These are phyloP conservation scores for Phytophthora hibernalis DNA, from an alignment of 352 stramenopile genomes.

Conservation along the genomic window DNA sequence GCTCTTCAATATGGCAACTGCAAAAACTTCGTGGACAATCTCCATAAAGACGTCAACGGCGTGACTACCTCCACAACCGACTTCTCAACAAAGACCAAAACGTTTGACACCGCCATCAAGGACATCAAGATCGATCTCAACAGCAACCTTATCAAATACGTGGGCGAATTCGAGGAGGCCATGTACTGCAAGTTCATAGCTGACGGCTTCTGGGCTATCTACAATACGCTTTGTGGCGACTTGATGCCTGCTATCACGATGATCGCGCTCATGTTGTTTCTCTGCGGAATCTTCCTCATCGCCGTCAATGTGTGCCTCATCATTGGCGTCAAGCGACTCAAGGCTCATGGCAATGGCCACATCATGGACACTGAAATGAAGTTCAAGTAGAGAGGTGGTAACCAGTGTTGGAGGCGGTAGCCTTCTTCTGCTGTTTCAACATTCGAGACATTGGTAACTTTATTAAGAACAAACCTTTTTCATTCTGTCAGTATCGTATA, in stretches of 20 bases:
- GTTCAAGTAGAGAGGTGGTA: slow-evolving; percentile 52
- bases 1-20: slow-evolving; percentile 10
- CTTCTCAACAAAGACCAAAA: slow-evolving; percentile 57
- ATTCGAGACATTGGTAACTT: slow-evolving; percentile 9
- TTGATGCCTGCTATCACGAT: slow-evolving; percentile 75
- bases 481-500: neutral
- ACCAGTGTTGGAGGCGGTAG: neutral
- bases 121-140: slow-evolving; percentile 54
- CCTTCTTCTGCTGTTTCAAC: slow-evolving; percentile 5
- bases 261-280: slow-evolving; percentile 80
- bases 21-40: slow-evolving; percentile 43
- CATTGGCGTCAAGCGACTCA: slow-evolving; percentile 68
- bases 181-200: slow-evolving; percentile 76
- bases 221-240: slow-evolving; percentile 58
- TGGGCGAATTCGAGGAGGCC: slow-evolving; percentile 56
- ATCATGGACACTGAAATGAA: slow-evolving; percentile 72
- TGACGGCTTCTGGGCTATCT: slow-evolving; percentile 56
- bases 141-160: slow-evolving; percentile 55
- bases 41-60: slow-evolving; percentile 42
- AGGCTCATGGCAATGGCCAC: slow-evolving; percentile 56
- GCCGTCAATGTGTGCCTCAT: slow-evolving; percentile 76
- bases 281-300: slow-evolving; percentile 70
- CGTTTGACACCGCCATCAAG: slow-evolving; percentile 46
- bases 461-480: slow-evolving; percentile 12
- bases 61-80: slow-evolving; percentile 37